Evolutionary conservation across 257 asterid species (phyloP), one percentile per base, ranked within the genome.

Genomic region (Orobanche coerulescens): DNA sequence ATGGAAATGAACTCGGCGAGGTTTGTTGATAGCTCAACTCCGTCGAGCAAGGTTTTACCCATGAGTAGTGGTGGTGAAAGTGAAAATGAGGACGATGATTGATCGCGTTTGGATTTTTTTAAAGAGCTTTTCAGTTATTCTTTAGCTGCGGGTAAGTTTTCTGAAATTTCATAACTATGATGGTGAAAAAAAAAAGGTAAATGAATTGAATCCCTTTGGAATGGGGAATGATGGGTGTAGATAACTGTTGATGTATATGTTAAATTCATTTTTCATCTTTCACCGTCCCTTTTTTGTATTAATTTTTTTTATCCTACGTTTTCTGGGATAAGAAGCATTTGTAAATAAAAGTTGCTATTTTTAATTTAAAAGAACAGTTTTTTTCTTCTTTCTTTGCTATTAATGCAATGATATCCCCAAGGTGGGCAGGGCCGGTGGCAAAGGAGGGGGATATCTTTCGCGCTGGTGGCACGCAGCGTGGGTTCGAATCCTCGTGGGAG

Each of bases 1-100:
- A 87, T 91, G 95, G 97, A 90, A 78, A 87, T 83, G 97, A 70
- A 80, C 19, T 85, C 95, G 6, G 94, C 96, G 1, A 67, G 80
- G 14, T 80, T 62, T 34, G 83, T 87, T 1, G 96, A 90, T 20
- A 54, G 75, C 57, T 75, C 73, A 73, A 59, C 78, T 24, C 50
- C 79, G 28, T 51, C 75, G n/a, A 81, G 78, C 53, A 82, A 77
- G 75, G 77, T 78, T 64, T 61, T 76, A 68, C 84, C 86, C 24
- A 67, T 78, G 78, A 77, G 62, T 46, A 72, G 83, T 12, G 79
- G 77, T 20, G 86, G 77, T 10, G 82, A 79, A 50, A 78, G 81
- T 53, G 86, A 80, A 23, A 71, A 71, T 8, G 85, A 74, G 24
- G 83, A 47, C 6, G 53, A 66, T 55, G 69, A 72, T 69, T 71